Conservation (phyloP, 495 filamentous ascomycete genomes). For the Podospora sp. region DNA sequence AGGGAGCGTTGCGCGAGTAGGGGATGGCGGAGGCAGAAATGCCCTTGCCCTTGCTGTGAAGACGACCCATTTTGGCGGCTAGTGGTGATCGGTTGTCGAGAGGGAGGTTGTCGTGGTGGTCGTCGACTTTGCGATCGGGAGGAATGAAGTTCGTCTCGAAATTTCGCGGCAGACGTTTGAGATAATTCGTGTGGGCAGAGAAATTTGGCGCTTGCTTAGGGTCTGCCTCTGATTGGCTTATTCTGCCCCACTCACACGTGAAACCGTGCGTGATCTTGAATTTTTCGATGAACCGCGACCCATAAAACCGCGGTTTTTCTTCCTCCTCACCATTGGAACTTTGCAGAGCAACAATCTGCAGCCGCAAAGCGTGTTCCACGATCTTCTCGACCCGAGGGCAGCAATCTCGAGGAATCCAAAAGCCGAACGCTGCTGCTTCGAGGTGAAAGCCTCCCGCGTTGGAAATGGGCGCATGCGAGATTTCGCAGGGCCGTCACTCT, state of each 20-base stretch:
- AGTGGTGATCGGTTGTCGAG: constrained; percentile 38
- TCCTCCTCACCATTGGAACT: not conserved
- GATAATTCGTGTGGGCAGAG: constrained; percentile 26
- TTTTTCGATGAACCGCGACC: not conserved
- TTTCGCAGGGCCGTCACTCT: not conserved
- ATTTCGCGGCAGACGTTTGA: constrained; percentile 24
- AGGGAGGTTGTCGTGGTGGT: constrained; percentile 28
- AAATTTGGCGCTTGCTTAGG: constrained; percentile 25
- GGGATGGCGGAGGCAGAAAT: constrained; percentile 93
- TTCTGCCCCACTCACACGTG: constrained; percentile 9
- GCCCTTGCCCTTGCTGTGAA: constrained; percentile 99
- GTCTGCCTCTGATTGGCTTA: constrained; percentile 25
- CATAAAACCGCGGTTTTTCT: constrained; percentile 4
- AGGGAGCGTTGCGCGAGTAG: constrained; percentile 87
- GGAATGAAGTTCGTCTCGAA: constrained; percentile 15
- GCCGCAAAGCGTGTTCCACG: not conserved
- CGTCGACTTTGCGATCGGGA: constrained; percentile 31
- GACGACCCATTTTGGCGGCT: constrained; percentile 82
- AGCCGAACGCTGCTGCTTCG: not conserved
- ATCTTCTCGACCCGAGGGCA: not conserved
- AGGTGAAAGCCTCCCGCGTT: not conserved
- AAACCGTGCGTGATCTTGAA: constrained; percentile 6
- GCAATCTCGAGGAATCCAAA: not conserved
- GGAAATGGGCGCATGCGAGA: not conserved
- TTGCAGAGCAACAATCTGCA: not conserved